These are phyloP conservation scores for Spirogloea muscicola DNA, from an alignment of 139 green algal species.

Conservation along the genomic window DNA sequence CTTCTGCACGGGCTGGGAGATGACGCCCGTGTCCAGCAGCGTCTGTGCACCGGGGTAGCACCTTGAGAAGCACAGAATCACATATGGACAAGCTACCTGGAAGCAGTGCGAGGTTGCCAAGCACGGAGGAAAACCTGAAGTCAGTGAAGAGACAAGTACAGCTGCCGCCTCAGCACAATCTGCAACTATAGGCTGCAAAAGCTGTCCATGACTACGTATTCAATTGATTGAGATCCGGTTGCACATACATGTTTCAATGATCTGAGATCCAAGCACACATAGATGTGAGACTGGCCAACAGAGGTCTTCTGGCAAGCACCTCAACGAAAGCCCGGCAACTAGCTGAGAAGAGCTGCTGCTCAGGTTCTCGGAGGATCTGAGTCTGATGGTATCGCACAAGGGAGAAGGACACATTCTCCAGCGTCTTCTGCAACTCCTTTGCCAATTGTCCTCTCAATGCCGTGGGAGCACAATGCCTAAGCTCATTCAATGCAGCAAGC, in stretches of 20 bases:
- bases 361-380: conserved; percentile 20
- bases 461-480: conserved; percentile 81
- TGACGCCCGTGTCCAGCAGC: conserved; percentile 8
- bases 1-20: conserved; percentile 12
- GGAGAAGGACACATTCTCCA: conserved; percentile 11
- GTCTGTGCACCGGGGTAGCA: conserved; percentile 9
- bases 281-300: too few species aligned
- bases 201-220: too few species aligned
- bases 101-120: too few species aligned
- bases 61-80: conserved; percentile 21
- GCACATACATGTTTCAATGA: too few species aligned
- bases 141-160: too few species aligned
- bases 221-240: too few species aligned
- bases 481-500: conserved; percentile 87
- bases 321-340: conserved; percentile 25
- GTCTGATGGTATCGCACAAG: conserved; percentile 15
- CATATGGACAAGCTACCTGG: conserved; percentile 25
- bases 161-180: too few species aligned
- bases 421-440: conserved; percentile 1
- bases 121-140: too few species aligned
- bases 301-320: too few species aligned
- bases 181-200: too few species aligned
- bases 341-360: conserved; percentile 21
- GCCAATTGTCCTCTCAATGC: conserved; percentile 25
- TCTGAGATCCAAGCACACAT: too few species aligned